Base-by-base conservation (phyloP, 495 filamentous ascomycete species). In the Neurospora pannonica region DNA sequence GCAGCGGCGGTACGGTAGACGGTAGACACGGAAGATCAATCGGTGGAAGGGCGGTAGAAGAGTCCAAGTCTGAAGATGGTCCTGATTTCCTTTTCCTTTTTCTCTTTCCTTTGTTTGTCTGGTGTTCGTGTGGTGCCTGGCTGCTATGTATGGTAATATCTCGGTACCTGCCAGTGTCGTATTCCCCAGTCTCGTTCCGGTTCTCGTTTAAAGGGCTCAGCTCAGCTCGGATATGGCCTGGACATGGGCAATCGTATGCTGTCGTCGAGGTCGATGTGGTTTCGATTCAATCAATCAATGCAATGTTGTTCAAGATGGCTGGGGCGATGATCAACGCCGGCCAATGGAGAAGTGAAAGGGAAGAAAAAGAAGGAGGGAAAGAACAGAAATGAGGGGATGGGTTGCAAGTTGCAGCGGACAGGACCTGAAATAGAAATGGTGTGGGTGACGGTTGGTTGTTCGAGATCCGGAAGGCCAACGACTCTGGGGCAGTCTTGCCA, bases 281-380 rank as follows among this genome's bases (percentile, higher is more conserved):
- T 71, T 48, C 72, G 38, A 69, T 71, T 48, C 60, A 73, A 54
- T 60, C 39, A 46, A 46, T 46, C 42, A 46, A 46, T 46, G 37
- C 37, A 9, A 10, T 60, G 48, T 31, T 69, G 70, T 71, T 72
- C 72, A 73, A 73, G 71, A 73, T 74, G 76, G 38, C 13, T 13
- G 71, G 40, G 72, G 54, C 54, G 54, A 67, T 67, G 6, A 19
- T 67, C 54, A 31, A 74, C 73, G 72, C 28, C 72, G 28, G 75
- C 71, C 54, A 76, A 74, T 74, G 71, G 54, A 76, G 80, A 83
- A 80, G 71, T 39, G 77, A 78, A 79, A 40, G 70, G 54, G 67
- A 74, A 77, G 60, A 70, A 72, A 62, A 73, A 62, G 71, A 76
- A 46, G 75, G 54, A 73, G 70, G 72, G 79, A 71, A 73, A 71